phyloP scores from a whole-genome alignment of 2,329 filamentous ascomycete genomes.

The Colletotrichum sp. region DNA sequence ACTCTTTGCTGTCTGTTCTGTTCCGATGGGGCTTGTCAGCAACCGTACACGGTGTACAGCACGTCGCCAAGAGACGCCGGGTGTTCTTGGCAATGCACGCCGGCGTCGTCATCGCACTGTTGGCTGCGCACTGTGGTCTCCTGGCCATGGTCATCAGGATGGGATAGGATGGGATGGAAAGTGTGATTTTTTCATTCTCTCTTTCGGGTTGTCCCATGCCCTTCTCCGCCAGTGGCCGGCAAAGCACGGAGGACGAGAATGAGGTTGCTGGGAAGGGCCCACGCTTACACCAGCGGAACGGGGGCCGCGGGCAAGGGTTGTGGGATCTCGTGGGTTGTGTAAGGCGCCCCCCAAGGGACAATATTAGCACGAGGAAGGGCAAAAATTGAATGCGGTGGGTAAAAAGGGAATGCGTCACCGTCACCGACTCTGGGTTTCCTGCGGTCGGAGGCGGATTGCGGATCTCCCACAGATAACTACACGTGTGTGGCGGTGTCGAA shows the following conservation, averaged over 20 bases:
- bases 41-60: not conserved
- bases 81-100: constrained; percentile 6
- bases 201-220: not conserved
- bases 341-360: not conserved
- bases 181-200: not conserved
- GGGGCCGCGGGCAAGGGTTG: constrained; percentile 3
- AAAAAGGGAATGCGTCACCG: not conserved
- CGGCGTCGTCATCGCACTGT: constrained; percentile 9
- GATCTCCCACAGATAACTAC: not conserved
- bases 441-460: not conserved
- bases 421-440: not conserved
- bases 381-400: not conserved
- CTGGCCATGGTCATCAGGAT: not conserved
- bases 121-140: not conserved
- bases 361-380: not conserved
- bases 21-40: constrained; percentile 1
- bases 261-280: not conserved
- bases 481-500: not conserved
- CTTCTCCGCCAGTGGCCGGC: not conserved
- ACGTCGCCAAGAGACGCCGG: constrained; percentile 6
- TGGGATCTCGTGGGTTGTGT: not conserved
- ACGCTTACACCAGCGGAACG: not conserved
- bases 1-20: not conserved
- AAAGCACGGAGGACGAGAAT: not conserved
- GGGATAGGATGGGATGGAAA: not conserved